Percentiles rank a stretch among this genome's conserved stretches.
Conservation (phyloP, 2,329 filamentous ascomycete genomes). For the Neofusicoccum umdonicola region DNA sequence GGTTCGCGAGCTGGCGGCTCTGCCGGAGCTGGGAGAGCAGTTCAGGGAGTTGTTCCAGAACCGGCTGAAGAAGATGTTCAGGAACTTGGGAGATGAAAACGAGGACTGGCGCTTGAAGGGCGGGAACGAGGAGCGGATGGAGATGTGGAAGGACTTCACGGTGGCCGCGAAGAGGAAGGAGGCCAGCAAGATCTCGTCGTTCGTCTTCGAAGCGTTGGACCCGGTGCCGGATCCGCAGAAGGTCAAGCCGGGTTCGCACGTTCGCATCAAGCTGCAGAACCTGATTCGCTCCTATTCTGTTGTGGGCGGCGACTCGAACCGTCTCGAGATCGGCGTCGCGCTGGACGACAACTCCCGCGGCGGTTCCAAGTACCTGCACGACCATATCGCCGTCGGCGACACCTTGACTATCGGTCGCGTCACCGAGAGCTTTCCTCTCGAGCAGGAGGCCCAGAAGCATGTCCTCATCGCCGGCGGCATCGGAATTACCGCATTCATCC, state of each 20-base stretch:
- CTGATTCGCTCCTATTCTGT: constrained; percentile 62
- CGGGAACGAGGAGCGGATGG: constrained; percentile 27
- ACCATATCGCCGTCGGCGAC: constrained; percentile 48
- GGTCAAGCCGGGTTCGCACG: constrained; percentile 53
- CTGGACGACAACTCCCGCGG: constrained; percentile 56
- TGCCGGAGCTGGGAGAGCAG: constrained; percentile 48
- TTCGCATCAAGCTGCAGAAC: constrained; percentile 54
- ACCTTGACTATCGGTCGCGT: constrained; percentile 52
- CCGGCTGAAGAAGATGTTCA: constrained; percentile 44
- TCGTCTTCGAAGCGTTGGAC: constrained; percentile 51
- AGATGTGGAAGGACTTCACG: constrained; percentile 38
- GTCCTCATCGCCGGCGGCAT: constrained; percentile 65
- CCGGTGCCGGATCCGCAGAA: constrained; percentile 34
- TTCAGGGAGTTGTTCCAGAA: constrained; percentile 54
- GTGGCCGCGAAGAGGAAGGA: constrained; percentile 52
- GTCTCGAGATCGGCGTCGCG: constrained; percentile 59
- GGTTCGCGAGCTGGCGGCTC: constrained; percentile 44
- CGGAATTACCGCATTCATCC: constrained; percentile 64
- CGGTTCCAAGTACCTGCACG: constrained; percentile 61
- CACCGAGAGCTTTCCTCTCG: constrained; percentile 49
- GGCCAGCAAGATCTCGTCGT: constrained; percentile 51
- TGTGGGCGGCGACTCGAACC: constrained; percentile 49
- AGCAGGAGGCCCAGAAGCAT: constrained; percentile 53
- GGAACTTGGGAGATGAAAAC: constrained; percentile 23
- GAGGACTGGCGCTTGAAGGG: constrained; percentile 29